phyloP scores from a whole-genome alignment of 495 filamentous ascomycete species.

The Xylaria venustula region DNA sequence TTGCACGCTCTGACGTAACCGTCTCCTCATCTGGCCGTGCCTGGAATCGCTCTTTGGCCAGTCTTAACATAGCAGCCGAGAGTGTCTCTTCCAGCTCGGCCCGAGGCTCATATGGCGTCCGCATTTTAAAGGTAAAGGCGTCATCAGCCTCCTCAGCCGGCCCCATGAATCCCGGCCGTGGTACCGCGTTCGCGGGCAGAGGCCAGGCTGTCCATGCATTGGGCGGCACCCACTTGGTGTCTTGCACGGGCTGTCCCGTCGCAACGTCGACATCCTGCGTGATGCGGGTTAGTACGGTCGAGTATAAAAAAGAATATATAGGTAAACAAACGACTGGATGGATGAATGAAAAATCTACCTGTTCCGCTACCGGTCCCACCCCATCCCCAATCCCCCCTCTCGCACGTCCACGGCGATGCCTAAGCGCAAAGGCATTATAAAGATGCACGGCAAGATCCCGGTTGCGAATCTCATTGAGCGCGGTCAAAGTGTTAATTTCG shows the following conservation, averaged over 20 bases:
- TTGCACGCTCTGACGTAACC: neutral
- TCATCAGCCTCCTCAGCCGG: conserved; percentile 45
- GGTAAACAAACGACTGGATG: too few species aligned
- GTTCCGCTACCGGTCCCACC: conserved; percentile 10
- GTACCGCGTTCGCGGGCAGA: conserved; percentile 56
- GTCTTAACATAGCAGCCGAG: conserved; percentile 56
- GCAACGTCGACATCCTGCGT: conserved; percentile 20
- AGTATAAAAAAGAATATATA: too few species aligned
- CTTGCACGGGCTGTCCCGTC: conserved; percentile 20
- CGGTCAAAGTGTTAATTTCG: conserved; percentile 57
- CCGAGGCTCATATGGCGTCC: conserved; percentile 48
- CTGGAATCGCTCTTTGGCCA: conserved; percentile 63
- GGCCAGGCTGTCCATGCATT: conserved; percentile 81
- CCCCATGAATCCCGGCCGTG: conserved; percentile 42
- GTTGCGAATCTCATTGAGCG: conserved; percentile 55
- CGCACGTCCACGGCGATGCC: conserved; percentile 28
- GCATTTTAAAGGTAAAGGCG: conserved; percentile 43
- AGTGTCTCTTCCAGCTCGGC: conserved; percentile 64
- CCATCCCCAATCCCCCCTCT: conserved; percentile 4
- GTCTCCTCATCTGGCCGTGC: conserved; percentile 17
- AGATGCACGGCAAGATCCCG: conserved; percentile 71
- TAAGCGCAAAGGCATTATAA: conserved; percentile 69
- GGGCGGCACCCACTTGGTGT: conserved; percentile 42
- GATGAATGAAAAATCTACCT: conserved; percentile 3
- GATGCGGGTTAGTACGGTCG: conserved; percentile 1